Conservation (phyloP, 257 asterid species). For the Plantago ovata region DNA sequence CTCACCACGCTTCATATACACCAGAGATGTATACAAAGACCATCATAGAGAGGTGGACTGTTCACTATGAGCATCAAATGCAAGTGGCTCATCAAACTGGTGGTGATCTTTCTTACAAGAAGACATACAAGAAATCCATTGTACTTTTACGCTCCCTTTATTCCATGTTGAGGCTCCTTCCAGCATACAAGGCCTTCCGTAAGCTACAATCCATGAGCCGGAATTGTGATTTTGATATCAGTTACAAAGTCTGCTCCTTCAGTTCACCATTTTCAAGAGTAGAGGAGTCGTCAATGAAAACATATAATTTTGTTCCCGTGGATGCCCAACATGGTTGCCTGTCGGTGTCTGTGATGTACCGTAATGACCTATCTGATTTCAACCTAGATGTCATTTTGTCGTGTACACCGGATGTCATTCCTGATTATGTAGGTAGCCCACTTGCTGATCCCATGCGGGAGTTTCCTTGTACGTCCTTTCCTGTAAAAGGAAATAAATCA, state of each 20-base stretch:
- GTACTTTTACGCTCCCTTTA: too few species aligned
- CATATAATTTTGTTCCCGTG: too few species aligned
- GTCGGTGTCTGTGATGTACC: slow-evolving; percentile 68
- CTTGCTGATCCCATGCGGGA: too few species aligned
- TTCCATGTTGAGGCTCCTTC: slow-evolving; percentile 72
- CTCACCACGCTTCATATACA: too few species aligned
- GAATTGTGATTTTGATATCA: slow-evolving; percentile 71
- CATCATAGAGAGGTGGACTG: too few species aligned
- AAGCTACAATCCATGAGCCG: slow-evolving; percentile 50
- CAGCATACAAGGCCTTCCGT: slow-evolving; percentile 78
- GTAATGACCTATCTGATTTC: slow-evolving; percentile 63
- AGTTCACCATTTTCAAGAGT: slow-evolving; percentile 63
- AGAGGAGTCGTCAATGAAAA: too few species aligned
- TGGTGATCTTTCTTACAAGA: too few species aligned
- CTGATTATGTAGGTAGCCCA: slow-evolving; percentile 85
- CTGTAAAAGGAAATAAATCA: slow-evolving; percentile 36
- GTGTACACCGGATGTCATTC: slow-evolving; percentile 72
- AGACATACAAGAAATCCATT: too few species aligned
- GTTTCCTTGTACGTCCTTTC: too few species aligned
- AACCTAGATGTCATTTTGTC: slow-evolving; percentile 58
- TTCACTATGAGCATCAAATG: too few species aligned
- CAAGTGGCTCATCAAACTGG: too few species aligned
- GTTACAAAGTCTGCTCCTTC: slow-evolving; percentile 68
- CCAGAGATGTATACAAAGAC: too few species aligned
- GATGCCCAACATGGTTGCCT: slow-evolving; percentile 63